Conservation (phyloP, 78 protist genomes). For the Cavenderia fasciculata region DNA sequence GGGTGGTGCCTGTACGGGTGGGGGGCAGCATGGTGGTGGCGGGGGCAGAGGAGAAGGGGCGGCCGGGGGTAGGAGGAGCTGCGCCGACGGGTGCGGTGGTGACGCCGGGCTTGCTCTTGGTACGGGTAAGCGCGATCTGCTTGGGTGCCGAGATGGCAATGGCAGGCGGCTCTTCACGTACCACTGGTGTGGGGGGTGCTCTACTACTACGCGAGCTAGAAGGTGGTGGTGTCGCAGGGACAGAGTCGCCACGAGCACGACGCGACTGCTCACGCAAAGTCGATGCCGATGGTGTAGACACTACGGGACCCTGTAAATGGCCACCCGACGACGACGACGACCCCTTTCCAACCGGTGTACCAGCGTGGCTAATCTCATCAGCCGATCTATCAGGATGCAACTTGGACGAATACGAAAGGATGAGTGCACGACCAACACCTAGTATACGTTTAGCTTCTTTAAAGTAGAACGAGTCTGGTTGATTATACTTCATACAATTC, state of each 20-base stretch:
- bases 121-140: neutral
- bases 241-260: neutral
- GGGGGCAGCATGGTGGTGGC: neutral
- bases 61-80: too few relatives aligned
- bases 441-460: slow-evolving; percentile 60
- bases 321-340: neutral
- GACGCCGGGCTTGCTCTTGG: slow-evolving; percentile 14
- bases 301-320: neutral
- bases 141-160: neutral
- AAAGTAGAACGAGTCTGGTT: neutral
- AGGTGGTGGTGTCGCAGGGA: neutral
- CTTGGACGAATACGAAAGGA: neutral
- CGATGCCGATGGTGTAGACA: slow-evolving; percentile 27
- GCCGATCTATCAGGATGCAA: neutral
- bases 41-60: too few relatives aligned
- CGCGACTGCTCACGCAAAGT: slow-evolving; percentile 35
- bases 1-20: neutral
- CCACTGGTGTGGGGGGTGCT: neutral
- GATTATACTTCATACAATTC: slow-evolving; percentile 68
- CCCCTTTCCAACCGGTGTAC: neutral
- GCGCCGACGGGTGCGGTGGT: neutral
- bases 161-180: neutral
- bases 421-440: neutral
- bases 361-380: neutral
- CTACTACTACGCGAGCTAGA: neutral